Evolutionary conservation across 2,329 filamentous ascomycete species (phyloP).

Genomic region (Myotisia sp.): DNA sequence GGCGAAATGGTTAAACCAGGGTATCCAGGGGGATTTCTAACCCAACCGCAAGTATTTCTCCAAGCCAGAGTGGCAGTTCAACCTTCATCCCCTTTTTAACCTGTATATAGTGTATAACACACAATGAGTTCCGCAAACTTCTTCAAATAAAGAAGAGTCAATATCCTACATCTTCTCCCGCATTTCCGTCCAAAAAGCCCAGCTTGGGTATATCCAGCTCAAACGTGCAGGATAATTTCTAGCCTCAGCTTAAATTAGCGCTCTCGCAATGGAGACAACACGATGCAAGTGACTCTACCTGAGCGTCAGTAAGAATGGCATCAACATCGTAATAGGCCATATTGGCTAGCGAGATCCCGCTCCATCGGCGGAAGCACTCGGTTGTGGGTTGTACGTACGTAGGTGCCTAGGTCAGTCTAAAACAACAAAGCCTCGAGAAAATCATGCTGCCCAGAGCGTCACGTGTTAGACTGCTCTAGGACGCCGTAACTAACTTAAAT

Average conservation of each 20-base stretch:
- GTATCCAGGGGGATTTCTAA: slow-evolving; percentile 4
- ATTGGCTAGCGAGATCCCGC: slow-evolving; percentile 7
- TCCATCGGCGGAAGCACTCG: too few relatives aligned
- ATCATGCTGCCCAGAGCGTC: too few relatives aligned
- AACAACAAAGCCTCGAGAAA: too few relatives aligned
- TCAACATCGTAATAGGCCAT: slow-evolving; percentile 37
- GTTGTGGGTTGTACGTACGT: too few relatives aligned
- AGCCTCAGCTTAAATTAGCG: neutral
- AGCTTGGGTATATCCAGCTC: slow-evolving; percentile 76
- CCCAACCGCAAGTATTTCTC: slow-evolving; percentile 70
- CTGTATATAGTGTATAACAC: slow-evolving; percentile 32
- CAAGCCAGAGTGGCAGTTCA: slow-evolving; percentile 82
- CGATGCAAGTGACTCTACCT: slow-evolving; percentile 16
- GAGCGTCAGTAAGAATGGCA: slow-evolving; percentile 33
- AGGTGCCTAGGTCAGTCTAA: too few relatives aligned
- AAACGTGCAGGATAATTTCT: slow-evolving; percentile 95
- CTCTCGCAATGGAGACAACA: neutral
- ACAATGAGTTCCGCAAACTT: too few relatives aligned
- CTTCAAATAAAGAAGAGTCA: neutral
- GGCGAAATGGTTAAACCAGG: neutral
- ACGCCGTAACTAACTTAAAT: too few relatives aligned
- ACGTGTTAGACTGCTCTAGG: too few relatives aligned
- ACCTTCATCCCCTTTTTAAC: slow-evolving; percentile 71
- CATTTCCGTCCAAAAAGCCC: slow-evolving; percentile 77
- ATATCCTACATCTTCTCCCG: slow-evolving; percentile 41